phyloP scores from a whole-genome alignment of 106 monocot genomes.

The Dendrobium nobile region DNA sequence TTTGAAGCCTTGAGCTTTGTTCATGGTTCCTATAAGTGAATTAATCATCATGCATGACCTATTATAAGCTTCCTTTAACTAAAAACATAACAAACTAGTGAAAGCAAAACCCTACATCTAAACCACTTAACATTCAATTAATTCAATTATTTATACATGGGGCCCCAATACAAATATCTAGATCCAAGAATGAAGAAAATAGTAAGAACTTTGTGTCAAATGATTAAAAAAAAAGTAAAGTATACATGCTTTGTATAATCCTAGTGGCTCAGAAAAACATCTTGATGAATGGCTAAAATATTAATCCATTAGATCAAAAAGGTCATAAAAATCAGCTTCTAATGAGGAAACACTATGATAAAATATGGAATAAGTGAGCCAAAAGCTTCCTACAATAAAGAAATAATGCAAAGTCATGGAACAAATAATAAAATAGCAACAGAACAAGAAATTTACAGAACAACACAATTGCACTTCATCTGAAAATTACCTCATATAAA shows the following conservation, averaged over 20 bases:
- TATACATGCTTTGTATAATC: no score
- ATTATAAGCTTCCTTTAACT: not conserved
- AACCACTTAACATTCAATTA: not conserved
- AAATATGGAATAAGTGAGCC: not conserved
- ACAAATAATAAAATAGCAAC: not conserved
- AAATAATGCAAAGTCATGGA: not conserved
- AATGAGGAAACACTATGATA: not conserved
- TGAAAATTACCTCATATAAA: no score
- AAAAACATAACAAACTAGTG: no score
- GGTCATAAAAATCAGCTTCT: not conserved
- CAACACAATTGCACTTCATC: no score
- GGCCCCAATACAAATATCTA: no score
- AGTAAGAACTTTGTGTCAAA: no score
- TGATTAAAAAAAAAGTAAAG: no score
- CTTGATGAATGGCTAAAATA: not conserved
- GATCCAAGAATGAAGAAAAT: no score
- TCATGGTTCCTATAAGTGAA: not conserved
- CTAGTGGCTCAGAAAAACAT: no score
- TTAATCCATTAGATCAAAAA: constrained; percentile 1
- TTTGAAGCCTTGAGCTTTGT: no score
- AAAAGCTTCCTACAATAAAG: not conserved
- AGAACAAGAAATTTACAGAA: not conserved
- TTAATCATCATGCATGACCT: not conserved
- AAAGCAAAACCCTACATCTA: not conserved
- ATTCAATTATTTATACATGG: not conserved